Conservation (phyloP, 176 grass and related monocot genomes). For the Cenchrus purpureus region DNA sequence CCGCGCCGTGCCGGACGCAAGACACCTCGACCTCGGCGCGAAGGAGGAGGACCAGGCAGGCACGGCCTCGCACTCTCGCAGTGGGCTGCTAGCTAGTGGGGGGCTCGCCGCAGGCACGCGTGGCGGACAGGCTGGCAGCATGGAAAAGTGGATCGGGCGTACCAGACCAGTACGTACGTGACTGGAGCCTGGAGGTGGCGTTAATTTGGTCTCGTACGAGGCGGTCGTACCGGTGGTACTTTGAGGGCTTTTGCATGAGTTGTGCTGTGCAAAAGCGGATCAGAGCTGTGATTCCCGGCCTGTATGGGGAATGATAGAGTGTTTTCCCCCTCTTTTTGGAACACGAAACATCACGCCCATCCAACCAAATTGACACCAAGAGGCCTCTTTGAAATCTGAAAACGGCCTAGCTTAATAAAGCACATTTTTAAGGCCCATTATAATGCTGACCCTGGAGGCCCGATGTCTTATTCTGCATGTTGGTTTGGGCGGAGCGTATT, state of each 20-base stretch:
- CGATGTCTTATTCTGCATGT: no score
- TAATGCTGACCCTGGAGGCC: no score
- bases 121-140: neutral
- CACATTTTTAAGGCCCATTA: no score
- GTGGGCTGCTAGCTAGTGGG: neutral
- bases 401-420: no score
- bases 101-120: neutral
- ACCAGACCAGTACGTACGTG: neutral
- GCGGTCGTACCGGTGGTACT: neutral
- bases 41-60: no score
- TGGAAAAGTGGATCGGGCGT: neutral
- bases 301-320: neutral
- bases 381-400: no score
- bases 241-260: neutral
- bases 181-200: neutral
- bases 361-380: no score
- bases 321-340: no score
- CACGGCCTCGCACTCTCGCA: no score
- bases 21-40: neutral
- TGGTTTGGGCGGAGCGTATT: no score
- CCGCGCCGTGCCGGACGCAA: neutral
- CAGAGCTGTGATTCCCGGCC: neutral
- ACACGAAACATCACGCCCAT: no score
- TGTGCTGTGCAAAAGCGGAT: neutral
- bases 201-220: constrained; percentile 24